Evolutionary conservation across 2,329 filamentous ascomycete genomes (phyloP).

Genomic region (Nigrograna mackinnonii): DNA sequence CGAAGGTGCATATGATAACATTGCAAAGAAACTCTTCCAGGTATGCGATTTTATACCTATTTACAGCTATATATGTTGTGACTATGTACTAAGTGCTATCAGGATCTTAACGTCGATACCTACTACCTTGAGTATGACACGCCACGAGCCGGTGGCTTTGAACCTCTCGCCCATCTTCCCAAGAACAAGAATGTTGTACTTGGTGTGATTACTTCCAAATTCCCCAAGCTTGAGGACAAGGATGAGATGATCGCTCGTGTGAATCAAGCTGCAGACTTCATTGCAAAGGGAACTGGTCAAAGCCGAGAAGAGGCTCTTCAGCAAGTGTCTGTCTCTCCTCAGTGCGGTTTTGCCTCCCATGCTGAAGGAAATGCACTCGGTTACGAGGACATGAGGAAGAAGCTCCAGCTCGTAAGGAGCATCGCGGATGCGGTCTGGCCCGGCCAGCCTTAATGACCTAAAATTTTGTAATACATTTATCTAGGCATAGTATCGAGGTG

Average conservation of each 20-base stretch:
- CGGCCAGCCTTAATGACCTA: slow-evolving; percentile 46
- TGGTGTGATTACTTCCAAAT: slow-evolving; percentile 52
- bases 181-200: slow-evolving; percentile 52
- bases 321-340: slow-evolving; percentile 54
- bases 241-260: slow-evolving; percentile 52
- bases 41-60: slow-evolving; percentile 11
- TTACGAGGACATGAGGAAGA: slow-evolving; percentile 72
- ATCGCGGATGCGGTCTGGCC: slow-evolving; percentile 77
- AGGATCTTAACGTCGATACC: slow-evolving; percentile 44
- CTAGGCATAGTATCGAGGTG: slow-evolving; percentile 5
- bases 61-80: not conserved
- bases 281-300: slow-evolving; percentile 69
- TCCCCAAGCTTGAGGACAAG: slow-evolving; percentile 49
- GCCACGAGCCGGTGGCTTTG: slow-evolving; percentile 51
- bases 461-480: not conserved
- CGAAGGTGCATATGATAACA: slow-evolving; percentile 52
- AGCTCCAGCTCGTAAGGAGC: slow-evolving; percentile 70
- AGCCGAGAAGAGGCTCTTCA: slow-evolving; percentile 69
- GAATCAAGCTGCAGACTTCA: slow-evolving; percentile 62
- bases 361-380: slow-evolving; percentile 72
- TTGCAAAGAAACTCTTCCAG: slow-evolving; percentile 47
- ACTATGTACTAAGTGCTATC: slow-evolving; percentile 5
- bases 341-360: slow-evolving; percentile 63
- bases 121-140: slow-evolving; percentile 52
- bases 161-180: slow-evolving; percentile 49